These are phyloP conservation scores for Hemileia vastatrix DNA, from an alignment of 1,284 basidiomycete genomes.

Conservation along the genomic window DNA sequence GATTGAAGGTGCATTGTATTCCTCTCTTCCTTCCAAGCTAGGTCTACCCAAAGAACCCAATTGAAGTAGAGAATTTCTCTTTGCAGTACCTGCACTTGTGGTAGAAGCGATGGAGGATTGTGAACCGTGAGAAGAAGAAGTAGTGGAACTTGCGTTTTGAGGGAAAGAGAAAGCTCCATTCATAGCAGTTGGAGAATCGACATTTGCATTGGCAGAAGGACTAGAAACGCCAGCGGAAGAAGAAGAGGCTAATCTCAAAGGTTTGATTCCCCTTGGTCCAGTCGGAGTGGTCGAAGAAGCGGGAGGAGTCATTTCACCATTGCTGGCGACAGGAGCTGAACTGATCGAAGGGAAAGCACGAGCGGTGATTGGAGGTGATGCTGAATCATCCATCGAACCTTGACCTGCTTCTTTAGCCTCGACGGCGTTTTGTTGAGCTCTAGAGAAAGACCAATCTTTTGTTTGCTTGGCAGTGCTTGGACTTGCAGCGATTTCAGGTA, in stretches of 20 bases:
- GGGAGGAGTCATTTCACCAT: neutral
- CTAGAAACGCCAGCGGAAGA: neutral
- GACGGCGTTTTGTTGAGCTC: too few species aligned
- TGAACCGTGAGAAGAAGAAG: neutral
- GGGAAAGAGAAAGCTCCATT: neutral
- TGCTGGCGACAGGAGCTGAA: neutral
- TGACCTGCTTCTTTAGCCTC: neutral
- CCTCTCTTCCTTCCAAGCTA: neutral
- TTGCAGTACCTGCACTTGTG: neutral
- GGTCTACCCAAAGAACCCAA: neutral
- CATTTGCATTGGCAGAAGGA: neutral
- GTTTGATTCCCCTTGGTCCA: neutral
- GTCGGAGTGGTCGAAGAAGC: neutral
- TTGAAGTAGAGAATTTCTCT: neutral
- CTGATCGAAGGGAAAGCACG: neutral
- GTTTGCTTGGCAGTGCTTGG: too few species aligned
- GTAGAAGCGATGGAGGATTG: neutral
- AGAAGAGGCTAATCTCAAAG: neutral
- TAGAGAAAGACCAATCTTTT: too few species aligned
- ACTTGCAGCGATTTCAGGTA: neutral
- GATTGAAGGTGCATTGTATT: neutral
- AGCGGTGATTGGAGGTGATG: neutral
- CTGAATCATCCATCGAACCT: neutral
- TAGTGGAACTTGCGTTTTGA: neutral
- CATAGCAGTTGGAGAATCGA: neutral